These are phyloP conservation scores for Grigorovia yakushimaensis DNA, from an alignment of 805 yeast genomes.

Conservation along the genomic window DNA sequence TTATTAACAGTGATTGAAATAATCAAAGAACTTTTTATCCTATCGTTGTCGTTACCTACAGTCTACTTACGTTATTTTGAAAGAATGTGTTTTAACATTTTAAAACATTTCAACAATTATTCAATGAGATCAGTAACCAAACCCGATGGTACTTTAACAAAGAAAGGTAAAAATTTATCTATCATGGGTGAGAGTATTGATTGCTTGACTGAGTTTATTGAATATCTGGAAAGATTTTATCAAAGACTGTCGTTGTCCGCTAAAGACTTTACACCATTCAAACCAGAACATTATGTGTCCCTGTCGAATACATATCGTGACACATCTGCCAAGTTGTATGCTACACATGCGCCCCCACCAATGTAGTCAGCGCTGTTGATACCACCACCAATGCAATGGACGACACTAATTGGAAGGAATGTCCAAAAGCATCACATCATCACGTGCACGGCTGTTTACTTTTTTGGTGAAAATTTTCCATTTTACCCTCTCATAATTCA, in stretches of 20 bases:
- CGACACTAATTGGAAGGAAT: no score
- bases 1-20: constrained; percentile 31
- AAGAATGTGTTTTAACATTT: constrained; percentile 34
- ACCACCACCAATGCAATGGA: constrained; percentile 10
- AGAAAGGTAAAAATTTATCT: constrained; percentile 30
- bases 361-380: no score
- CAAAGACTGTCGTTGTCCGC: constrained; percentile 17
- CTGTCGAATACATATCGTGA: constrained; percentile 18
- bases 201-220: constrained; percentile 31
- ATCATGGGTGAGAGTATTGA: constrained; percentile 36
- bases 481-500: background rate
- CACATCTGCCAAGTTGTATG: constrained; percentile 24
- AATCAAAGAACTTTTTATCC: constrained; percentile 44
- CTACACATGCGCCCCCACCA: constrained; percentile 30
- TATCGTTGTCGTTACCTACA: constrained; percentile 47
- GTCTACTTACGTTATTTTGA: constrained; percentile 31
- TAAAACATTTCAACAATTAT: constrained; percentile 41
- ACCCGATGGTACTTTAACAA: constrained; percentile 10
- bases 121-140: constrained; percentile 20
- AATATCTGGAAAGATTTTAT: constrained; percentile 21
- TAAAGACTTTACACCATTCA: constrained; percentile 18
- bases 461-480: background rate
- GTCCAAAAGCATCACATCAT: no score
- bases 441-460: background rate
- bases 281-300: constrained; percentile 16